Conservation (phyloP, 2,329 filamentous ascomycete species). For the Colletotrichum noveboracense region DNA sequence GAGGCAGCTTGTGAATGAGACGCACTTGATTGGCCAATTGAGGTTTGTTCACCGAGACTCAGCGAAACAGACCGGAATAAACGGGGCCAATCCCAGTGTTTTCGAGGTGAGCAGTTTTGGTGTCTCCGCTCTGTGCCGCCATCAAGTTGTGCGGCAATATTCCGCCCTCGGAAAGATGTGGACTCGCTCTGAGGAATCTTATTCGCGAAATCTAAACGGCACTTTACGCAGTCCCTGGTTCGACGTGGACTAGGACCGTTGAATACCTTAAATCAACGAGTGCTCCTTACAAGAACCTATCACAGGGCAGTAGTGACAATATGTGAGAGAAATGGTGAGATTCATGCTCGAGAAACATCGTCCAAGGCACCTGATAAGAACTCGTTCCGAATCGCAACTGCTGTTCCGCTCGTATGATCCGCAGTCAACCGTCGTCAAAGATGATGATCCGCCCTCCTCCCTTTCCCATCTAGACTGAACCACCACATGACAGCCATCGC, state of each 20-base stretch:
- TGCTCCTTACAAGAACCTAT: not conserved
- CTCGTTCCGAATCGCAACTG: accelerated
- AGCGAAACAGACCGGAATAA: not conserved
- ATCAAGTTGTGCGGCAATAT: not conserved
- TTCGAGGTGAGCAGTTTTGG: not conserved
- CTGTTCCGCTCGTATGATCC: not conserved
- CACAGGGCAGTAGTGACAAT: not conserved
- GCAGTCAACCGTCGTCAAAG: not conserved
- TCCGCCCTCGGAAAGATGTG: not conserved
- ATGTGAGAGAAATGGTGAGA: not conserved
- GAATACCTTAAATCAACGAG: not conserved
- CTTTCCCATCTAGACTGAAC: not conserved
- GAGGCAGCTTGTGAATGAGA: not conserved
- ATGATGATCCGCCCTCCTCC: not conserved
- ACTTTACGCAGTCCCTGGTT: not conserved
- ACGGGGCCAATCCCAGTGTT: not conserved
- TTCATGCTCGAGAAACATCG: not conserved
- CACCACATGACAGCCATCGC: not conserved
- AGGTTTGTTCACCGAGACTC: not conserved
- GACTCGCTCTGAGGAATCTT: not conserved
- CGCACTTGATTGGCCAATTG: not conserved
- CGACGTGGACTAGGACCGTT: not conserved
- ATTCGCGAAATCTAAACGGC: not conserved
- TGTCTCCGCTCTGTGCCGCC: not conserved
- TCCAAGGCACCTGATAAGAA: not conserved